phyloP scores from a whole-genome alignment of 192 early-diverging fungal genomes.

The Entrophospora sp. region DNA sequence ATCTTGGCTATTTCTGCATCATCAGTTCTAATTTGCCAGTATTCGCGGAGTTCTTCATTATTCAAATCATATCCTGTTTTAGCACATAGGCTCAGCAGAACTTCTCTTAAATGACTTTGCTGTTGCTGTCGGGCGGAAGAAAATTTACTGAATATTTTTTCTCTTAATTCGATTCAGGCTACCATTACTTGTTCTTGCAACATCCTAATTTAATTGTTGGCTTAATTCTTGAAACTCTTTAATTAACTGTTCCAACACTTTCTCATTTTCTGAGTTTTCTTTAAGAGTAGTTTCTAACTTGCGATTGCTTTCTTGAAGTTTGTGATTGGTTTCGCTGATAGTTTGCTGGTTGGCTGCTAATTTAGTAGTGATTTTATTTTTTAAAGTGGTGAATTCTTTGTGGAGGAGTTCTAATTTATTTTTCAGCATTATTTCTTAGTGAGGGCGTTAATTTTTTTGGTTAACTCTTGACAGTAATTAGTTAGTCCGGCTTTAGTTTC shows the following conservation, averaged over 20 bases:
- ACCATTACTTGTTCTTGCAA: neutral
- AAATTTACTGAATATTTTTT: neutral
- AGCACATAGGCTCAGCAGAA: neutral
- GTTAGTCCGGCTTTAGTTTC: too few relatives aligned
- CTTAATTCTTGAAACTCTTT: constrained; percentile 8
- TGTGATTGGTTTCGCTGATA: neutral
- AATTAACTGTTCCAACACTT: neutral
- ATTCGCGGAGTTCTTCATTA: neutral
- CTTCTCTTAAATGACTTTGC: neutral
- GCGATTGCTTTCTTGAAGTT: neutral
- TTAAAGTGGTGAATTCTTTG: neutral
- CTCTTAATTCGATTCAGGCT: neutral
- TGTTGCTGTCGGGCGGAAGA: neutral
- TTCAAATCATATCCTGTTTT: neutral
- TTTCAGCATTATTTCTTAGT: too few relatives aligned
- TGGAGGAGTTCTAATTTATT: neutral
- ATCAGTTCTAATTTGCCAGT: neutral
- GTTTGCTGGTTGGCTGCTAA: neutral
- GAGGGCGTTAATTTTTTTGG: too few relatives aligned
- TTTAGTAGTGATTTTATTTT: neutral
- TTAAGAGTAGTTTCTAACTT: neutral
- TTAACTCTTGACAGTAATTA: too few relatives aligned
- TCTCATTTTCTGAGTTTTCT: constrained; percentile 8
- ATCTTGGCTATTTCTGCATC: neutral
- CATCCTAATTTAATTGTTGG: neutral